Evolutionary conservation across 148 eudicot species (phyloP).

Genomic region (Agrostemma githago): DNA sequence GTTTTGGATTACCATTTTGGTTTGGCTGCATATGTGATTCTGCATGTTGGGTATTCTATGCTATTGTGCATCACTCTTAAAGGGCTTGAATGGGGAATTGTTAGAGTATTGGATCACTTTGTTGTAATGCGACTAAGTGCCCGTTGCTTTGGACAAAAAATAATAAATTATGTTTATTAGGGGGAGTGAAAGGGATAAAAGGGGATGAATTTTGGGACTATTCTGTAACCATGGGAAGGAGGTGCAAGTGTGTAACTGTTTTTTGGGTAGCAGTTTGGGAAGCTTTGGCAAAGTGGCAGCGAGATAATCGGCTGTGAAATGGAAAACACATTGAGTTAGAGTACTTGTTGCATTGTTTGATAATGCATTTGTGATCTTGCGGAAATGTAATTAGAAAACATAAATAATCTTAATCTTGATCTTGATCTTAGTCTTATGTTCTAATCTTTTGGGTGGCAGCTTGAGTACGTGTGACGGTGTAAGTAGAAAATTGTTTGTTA

Average conservation of each 20-base stretch:
- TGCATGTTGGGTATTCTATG: not conserved
- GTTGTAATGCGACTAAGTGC: too few species aligned
- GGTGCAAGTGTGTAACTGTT: not conserved
- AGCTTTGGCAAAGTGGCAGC: not conserved
- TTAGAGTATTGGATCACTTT: too few species aligned
- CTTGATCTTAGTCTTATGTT: too few species aligned
- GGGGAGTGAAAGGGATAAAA: too few species aligned
- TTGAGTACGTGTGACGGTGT: too few species aligned
- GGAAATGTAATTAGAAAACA: not conserved
- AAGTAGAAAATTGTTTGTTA: too few species aligned
- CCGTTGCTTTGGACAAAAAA: too few species aligned
- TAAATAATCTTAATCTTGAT: too few species aligned
- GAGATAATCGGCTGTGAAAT: not conserved
- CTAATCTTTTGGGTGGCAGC: too few species aligned
- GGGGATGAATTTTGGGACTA: too few species aligned
- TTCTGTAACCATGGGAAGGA: not conserved
- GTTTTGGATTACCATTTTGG: not conserved
- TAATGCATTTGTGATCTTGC: not conserved
- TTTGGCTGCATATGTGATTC: not conserved
- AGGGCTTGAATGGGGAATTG: not conserved
- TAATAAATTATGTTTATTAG: too few species aligned
- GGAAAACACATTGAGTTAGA: not conserved
- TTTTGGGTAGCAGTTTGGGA: not conserved
- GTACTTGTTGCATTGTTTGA: not conserved
- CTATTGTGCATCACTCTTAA: not conserved